These are phyloP conservation scores for Blastobotrys malaysiensis DNA, from an alignment of 1,139 yeast genomes.

Conservation along the genomic window DNA sequence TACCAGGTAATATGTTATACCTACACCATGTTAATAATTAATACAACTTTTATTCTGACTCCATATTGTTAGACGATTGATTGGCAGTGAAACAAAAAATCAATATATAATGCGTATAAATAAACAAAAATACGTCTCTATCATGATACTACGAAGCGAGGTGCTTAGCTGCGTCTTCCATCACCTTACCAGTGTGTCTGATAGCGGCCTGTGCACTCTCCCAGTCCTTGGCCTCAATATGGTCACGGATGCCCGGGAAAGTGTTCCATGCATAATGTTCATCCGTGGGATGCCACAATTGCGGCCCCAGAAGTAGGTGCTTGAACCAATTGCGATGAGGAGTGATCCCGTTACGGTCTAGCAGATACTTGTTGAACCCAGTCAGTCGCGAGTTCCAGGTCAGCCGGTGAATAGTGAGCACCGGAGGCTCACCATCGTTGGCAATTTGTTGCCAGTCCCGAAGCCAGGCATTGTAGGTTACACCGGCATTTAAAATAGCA, in stretches of 20 bases:
- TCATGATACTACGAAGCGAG: neutral
- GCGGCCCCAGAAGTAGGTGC: slow-evolving; percentile 68
- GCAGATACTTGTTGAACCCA: slow-evolving; percentile 50
- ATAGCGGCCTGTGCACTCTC: slow-evolving; percentile 12
- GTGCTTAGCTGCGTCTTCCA: neutral
- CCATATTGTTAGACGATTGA: no score
- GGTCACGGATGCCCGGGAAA: slow-evolving; percentile 73
- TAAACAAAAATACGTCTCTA: neutral
- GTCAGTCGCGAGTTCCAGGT: slow-evolving; percentile 69
- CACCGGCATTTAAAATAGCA: slow-evolving; percentile 23
- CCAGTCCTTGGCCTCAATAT: slow-evolving; percentile 46
- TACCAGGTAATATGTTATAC: no score
- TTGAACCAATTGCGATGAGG: slow-evolving; percentile 60
- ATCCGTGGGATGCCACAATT: slow-evolving; percentile 50
- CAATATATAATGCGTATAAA: neutral
- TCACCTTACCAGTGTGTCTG: neutral
- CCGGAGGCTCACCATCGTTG: slow-evolving; percentile 52
- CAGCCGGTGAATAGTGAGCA: slow-evolving; percentile 67
- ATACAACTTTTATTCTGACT: no score
- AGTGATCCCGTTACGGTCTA: slow-evolving; percentile 42
- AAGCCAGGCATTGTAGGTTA: slow-evolving; percentile 41
- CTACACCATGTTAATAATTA: no score
- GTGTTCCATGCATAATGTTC: slow-evolving; percentile 51
- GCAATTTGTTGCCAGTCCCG: slow-evolving; percentile 49
- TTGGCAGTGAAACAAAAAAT: neutral